Base-by-base conservation (phyloP, 495 filamentous ascomycete species). In the Hypoxylon rickii region DNA sequence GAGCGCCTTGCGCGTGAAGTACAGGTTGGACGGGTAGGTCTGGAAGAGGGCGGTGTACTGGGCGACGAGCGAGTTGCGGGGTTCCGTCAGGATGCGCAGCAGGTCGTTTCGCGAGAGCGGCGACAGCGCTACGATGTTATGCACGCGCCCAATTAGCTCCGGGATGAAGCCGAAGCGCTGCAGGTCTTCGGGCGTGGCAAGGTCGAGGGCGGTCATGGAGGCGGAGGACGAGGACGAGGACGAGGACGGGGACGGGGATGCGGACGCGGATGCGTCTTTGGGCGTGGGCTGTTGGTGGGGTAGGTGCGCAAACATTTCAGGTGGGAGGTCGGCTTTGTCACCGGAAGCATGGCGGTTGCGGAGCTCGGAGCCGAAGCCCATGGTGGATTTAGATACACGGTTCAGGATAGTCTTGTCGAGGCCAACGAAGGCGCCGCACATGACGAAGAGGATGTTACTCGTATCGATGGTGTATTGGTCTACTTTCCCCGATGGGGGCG, bases 381-480 rank as follows among this genome's bases (percentile, higher is more conserved):
- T 94, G 4, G 88, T 89, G 5, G 91, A 91, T 55, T 89, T 89
- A 12, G 89, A 85, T 49, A 97, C 86, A 19, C 94, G 84, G 40
- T 94, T 86, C 52, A 93, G 82, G 39, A 97, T 84, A 19, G 88
- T 79, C 66, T 96, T 97, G 62, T 96, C 87, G 8, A 98, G 81
- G 7, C 94, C 94, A 19, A 93, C 89, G 64, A 98, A 98, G 7
- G 94, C 94, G 12, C 94, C 94, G 11, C 92, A 92, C 70, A 91
- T 96, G 39, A 98, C 88, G 70, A 98, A 98, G 13, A 98, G 81
- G 49, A 98, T 98, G 59, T 96, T 96, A 51, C 92, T 89, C 0
- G 94, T 98, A 58, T 92, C 88, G 36, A 98, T 84, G 45, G 89
- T 95, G 73, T 88, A 97, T 11, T 89, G 83, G 66, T 97, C 94